Base-by-base conservation (phyloP, 2,329 filamentous ascomycete species). In the Venturia nashicola region DNA sequence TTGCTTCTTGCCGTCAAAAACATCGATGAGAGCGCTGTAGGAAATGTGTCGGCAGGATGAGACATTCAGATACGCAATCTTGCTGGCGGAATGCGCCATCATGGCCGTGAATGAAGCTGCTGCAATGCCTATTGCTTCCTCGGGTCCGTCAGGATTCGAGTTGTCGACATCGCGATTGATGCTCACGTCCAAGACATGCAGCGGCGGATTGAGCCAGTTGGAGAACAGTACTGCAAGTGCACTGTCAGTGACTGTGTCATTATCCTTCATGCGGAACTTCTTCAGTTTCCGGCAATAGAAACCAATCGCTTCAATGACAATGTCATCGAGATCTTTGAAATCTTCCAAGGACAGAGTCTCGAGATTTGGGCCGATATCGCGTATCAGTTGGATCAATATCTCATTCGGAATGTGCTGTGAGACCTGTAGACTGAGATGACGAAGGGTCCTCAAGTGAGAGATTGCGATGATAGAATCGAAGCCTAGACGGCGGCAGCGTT, bases 241-340 rank as follows among this genome's bases (percentile, higher is more conserved):
- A 4, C 80, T 79, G 72, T 97, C 92, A 0, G 88, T 91, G 76
- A 89, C 87, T 12, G 79, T 75, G 69, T 88, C 83, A 73, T 90
- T 95, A 67, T 90, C 86, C 0, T 86, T 88, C 69, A 97, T 84
- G 61, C 92, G 88, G 20, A 97, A 81, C 72, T 97, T 97, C 62
- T 73, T 75, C 18, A 97, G 80, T 1, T 78, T 76, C 7, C 76
- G 80, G 74, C 91, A 96, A 46, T 85, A 79, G 6, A 82, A 76
- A 72, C 91, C 88, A 65, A 97, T 87, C 0, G 83, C 79, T 59
- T 84, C 79, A 1, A 97, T 81, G 1, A 96, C 78, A 3, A 78
- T 77, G 71, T 94, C 87, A 68, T 92, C 84, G 2, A 84, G 80
- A 23, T 85, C 77, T 0, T 81, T 74, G 66, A 91, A 89, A 32